phyloP scores from a whole-genome alignment of 768 basidiomycete genomes.

The Pleurotus sapidus region DNA sequence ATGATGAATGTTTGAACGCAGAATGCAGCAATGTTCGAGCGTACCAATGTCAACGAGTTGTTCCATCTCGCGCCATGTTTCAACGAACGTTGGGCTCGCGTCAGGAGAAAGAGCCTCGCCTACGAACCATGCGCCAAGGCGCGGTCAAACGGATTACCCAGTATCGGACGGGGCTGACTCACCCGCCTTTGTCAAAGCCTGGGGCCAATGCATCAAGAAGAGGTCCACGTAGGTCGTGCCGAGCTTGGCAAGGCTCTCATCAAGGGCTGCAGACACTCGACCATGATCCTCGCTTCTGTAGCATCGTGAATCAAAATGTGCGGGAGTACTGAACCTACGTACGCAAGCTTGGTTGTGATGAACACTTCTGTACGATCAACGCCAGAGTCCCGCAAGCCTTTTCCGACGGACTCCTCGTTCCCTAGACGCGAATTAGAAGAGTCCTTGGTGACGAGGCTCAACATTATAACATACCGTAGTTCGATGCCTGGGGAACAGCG shows the following conservation, averaged over 20 bases:
- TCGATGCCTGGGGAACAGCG: slow-evolving; percentile 1
- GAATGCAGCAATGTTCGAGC: slow-evolving; percentile 7
- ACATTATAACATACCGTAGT: slow-evolving; percentile 5
- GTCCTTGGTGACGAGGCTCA: background rate
- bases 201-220: slow-evolving; percentile 57
- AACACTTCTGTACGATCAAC: slow-evolving; percentile 36
- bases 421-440: slow-evolving; percentile 13
- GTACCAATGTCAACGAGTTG: slow-evolving; percentile 43
- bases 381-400: slow-evolving; percentile 34
- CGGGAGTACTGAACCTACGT: slow-evolving; percentile 10
- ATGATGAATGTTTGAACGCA: slow-evolving; percentile 36
- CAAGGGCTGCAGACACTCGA: slow-evolving; percentile 32
- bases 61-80: slow-evolving; percentile 63
- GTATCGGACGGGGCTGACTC: slow-evolving; percentile 22
- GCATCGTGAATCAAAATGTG: slow-evolving; percentile 14
- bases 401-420: slow-evolving; percentile 34
- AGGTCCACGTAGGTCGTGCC: slow-evolving; percentile 55
- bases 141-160: background rate
- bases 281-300: slow-evolving; percentile 30
- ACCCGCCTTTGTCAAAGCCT: slow-evolving; percentile 29
- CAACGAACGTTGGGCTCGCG: slow-evolving; percentile 30
- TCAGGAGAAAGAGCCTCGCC: slow-evolving; percentile 16
- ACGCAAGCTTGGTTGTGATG: slow-evolving; percentile 40
- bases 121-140: background rate
- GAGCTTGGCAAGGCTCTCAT: slow-evolving; percentile 52